Conservation (phyloP, 2,329 filamentous ascomycete genomes). For the Dothideomycetes sp. region DNA sequence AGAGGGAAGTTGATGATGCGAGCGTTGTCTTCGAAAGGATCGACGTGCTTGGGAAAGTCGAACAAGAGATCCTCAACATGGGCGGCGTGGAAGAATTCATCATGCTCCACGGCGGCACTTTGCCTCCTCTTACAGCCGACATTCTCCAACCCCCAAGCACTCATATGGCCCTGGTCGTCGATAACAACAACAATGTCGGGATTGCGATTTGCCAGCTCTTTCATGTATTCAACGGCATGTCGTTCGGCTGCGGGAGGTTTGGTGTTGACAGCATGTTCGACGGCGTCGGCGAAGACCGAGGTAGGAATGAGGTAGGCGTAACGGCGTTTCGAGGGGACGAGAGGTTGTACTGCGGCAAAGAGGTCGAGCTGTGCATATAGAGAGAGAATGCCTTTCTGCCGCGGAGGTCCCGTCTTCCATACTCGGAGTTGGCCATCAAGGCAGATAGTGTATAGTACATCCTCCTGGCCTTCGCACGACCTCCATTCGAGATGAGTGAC, state of each 20-base stretch:
- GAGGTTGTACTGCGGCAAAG: slow-evolving; percentile 53
- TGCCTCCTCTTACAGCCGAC: slow-evolving; percentile 61
- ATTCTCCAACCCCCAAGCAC: slow-evolving; percentile 86
- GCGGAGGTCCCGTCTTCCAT: slow-evolving; percentile 70
- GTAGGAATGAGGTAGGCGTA: slow-evolving; percentile 79
- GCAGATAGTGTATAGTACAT: slow-evolving; percentile 84
- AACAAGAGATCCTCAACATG: slow-evolving; percentile 55
- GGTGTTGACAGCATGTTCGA: slow-evolving; percentile 49
- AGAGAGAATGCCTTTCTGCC: slow-evolving; percentile 61
- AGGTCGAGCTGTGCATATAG: slow-evolving; percentile 78
- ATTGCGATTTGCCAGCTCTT: slow-evolving; percentile 73
- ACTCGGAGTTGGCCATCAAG: slow-evolving; percentile 70
- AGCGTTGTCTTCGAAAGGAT: slow-evolving; percentile 45
- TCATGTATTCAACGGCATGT: slow-evolving; percentile 70
- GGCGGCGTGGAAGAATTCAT: slow-evolving; percentile 71
- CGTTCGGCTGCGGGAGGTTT: slow-evolving; percentile 31
- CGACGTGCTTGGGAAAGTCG: slow-evolving; percentile 28
- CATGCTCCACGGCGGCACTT: slow-evolving; percentile 20
- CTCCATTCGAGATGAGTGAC: slow-evolving; percentile 84
- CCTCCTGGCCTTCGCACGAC: slow-evolving; percentile 50
- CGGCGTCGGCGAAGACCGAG: slow-evolving; percentile 69
- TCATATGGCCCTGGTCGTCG: slow-evolving; percentile 77
- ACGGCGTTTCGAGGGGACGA: slow-evolving; percentile 37
- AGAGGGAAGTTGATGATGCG: slow-evolving; percentile 58
- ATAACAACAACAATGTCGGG: slow-evolving; percentile 83